These are phyloP conservation scores for Fusarium succisae DNA, from an alignment of 2,329 filamentous ascomycete genomes.

Conservation along the genomic window DNA sequence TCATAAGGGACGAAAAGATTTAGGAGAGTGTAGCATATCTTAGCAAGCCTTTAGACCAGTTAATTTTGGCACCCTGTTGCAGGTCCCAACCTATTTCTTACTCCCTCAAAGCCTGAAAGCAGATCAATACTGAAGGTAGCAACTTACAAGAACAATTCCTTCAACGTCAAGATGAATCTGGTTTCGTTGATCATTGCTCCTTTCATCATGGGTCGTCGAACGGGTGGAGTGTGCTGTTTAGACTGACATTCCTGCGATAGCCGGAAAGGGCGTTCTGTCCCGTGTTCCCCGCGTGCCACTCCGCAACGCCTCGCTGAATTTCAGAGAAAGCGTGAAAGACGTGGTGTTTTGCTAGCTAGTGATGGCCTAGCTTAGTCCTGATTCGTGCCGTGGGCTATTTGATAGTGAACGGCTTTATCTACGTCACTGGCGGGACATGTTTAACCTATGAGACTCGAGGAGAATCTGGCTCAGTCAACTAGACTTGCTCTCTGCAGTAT, in stretches of 20 bases:
- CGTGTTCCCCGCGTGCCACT: background rate
- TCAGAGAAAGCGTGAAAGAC: background rate
- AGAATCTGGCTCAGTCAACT: too few relatives aligned
- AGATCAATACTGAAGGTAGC: background rate
- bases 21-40: background rate
- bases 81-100: background rate
- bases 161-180: background rate
- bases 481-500: too few relatives aligned
- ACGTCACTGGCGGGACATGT: background rate
- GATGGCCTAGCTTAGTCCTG: too few relatives aligned
- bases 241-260: background rate
- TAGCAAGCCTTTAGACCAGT: background rate
- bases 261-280: background rate
- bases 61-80: background rate
- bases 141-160: conserved; percentile 4
- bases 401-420: background rate
- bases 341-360: too few relatives aligned
- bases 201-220: background rate
- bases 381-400: too few relatives aligned
- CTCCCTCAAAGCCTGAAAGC: background rate
- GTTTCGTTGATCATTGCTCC: background rate
- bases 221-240: background rate
- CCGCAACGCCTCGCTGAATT: background rate
- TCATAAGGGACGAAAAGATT: background rate
- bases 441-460: background rate